Evolutionary conservation across 1,139 yeast genomes (phyloP).

Genomic region (Suhomyces bolitotheri): DNA sequence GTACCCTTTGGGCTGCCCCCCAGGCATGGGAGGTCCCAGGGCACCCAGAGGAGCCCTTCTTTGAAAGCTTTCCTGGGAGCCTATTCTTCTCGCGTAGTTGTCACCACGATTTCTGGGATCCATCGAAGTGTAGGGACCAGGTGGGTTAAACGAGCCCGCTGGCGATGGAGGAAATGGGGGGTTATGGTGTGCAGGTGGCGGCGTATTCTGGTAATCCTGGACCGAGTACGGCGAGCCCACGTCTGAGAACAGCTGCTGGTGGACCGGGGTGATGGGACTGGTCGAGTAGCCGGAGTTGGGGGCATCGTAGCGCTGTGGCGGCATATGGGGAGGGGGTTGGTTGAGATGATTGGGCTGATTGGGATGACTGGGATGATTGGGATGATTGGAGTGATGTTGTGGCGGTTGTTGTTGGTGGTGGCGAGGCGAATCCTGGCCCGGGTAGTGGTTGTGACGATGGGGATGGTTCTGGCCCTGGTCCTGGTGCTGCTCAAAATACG

Average conservation of each 20-base stretch:
- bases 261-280: constrained; percentile 13
- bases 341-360: neutral
- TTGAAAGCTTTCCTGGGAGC: constrained; percentile 5
- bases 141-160: neutral
- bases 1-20: neutral
- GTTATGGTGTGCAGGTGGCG: constrained; percentile 2
- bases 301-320: constrained; percentile 11
- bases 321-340: neutral
- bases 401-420: constrained; percentile 8
- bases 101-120: constrained; percentile 6
- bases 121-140: neutral
- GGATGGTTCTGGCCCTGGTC: constrained; percentile 4
- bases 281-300: neutral
- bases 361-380: neutral
- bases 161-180: neutral
- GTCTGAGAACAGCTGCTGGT: constrained; percentile 12
- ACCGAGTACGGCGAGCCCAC: constrained; percentile 15
- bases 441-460: constrained; percentile 9
- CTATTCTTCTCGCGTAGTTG: constrained; percentile 2
- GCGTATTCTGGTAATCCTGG: constrained; percentile 11
- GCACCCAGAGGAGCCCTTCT: neutral
- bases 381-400: neutral
- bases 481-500: constrained; percentile 20
- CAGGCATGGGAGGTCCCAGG: neutral
- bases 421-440: constrained; percentile 12